Conservation (phyloP, 148 eudicot genomes). For the Silene latifolia region DNA sequence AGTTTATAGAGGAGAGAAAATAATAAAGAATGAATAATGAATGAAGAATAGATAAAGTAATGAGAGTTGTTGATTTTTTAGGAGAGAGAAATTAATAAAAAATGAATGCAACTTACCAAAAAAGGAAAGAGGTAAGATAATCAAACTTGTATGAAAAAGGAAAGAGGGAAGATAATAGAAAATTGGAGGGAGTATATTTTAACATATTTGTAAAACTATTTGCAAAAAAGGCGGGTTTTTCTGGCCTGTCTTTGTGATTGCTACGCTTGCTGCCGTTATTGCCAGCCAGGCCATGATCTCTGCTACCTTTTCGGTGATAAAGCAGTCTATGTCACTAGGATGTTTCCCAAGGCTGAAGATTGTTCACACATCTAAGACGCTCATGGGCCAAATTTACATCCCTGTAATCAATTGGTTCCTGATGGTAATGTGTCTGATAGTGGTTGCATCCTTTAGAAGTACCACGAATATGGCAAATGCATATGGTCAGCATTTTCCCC, state of each 20-base stretch:
- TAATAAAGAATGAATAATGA: too few species aligned
- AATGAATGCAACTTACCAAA: too few species aligned
- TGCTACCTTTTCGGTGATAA: slow-evolving; percentile 83
- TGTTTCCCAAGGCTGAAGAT: slow-evolving; percentile 93
- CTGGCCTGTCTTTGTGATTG: slow-evolving; percentile 91
- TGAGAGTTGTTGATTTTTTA: too few species aligned
- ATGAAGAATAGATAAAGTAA: too few species aligned
- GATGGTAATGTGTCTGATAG: slow-evolving; percentile 89
- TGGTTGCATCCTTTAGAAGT: slow-evolving; percentile 70
- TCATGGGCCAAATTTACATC: slow-evolving; percentile 93
- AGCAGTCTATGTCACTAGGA: slow-evolving; percentile 89
- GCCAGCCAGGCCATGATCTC: slow-evolving; percentile 99
- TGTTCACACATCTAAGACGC: slow-evolving; percentile 80
- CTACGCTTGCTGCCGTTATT: slow-evolving; percentile 87
- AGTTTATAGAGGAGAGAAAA: too few species aligned
- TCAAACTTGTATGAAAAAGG: too few species aligned
- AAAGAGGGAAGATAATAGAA: too few species aligned
- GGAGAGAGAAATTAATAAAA: too few species aligned
- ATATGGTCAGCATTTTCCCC: slow-evolving; percentile 50
- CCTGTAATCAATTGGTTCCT: slow-evolving; percentile 93
- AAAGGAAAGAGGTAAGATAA: too few species aligned
- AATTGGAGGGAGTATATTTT: too few species aligned
- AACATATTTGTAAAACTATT: slow-evolving; percentile 4
- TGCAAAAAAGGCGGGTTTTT: slow-evolving; percentile 54
- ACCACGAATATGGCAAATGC: slow-evolving; percentile 91